These are phyloP conservation scores for Silybum marianum DNA, from an alignment of 129 eudicot genomes.

Conservation along the genomic window DNA sequence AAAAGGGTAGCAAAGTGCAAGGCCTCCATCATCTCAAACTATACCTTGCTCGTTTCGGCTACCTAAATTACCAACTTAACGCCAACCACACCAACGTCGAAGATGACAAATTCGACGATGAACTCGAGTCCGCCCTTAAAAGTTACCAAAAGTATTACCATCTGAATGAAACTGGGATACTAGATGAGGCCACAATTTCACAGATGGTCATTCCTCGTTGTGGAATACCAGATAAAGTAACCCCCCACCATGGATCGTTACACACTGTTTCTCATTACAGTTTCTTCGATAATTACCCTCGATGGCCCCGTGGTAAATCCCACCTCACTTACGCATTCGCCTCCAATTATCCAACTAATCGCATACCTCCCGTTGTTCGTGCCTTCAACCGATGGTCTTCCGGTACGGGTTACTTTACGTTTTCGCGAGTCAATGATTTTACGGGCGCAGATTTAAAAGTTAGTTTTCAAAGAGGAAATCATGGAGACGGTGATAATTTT, in stretches of 20 bases:
- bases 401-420: not conserved
- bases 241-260: not conserved
- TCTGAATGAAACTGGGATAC: not conserved
- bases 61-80: constrained; percentile 5
- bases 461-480: not conserved
- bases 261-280: not conserved
- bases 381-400: not conserved
- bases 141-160: constrained; percentile 24
- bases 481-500: not conserved
- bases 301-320: not conserved
- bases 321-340: constrained; percentile 18
- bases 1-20: not conserved
- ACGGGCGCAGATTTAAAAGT: not conserved
- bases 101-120: constrained; percentile 20
- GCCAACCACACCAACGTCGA: not conserved
- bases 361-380: not conserved
- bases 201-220: constrained; percentile 22
- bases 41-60: constrained; percentile 25
- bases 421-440: not conserved
- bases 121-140: constrained; percentile 24
- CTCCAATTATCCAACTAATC: not conserved
- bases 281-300: not conserved
- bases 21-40: constrained; percentile 13
- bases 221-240: constrained; percentile 11
- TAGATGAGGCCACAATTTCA: constrained; percentile 17